Percentiles rank a stretch among this genome's conserved stretches.
Evolutionary conservation across 1,284 basidiomycete species (phyloP).

Genomic region (Moesziomyces globuligerus): DNA sequence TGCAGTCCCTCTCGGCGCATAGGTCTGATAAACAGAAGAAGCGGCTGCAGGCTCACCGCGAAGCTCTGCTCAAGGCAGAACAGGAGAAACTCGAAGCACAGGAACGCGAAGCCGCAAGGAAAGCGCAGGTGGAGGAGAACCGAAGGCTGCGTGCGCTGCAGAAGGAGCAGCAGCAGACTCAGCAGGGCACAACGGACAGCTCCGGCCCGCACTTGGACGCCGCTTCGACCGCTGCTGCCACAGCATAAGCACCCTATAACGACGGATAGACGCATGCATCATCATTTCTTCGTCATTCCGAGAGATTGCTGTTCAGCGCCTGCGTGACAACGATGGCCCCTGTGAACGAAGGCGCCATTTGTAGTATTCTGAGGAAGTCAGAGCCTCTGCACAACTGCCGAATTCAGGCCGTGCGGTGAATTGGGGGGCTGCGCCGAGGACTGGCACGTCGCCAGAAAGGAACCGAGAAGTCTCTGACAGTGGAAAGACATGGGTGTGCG

Average conservation of each 20-base stretch:
- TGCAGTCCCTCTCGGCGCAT: slow-evolving; percentile 7
- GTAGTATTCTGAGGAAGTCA: too few relatives aligned
- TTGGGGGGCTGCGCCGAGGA: too few relatives aligned
- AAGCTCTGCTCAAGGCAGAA: slow-evolving; percentile 16
- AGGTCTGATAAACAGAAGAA: slow-evolving; percentile 13
- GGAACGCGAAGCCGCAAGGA: slow-evolving; percentile 28
- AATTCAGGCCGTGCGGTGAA: too few relatives aligned
- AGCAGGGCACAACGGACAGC: slow-evolving; percentile 11
- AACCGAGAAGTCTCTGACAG: too few relatives aligned
- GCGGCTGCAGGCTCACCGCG: slow-evolving; percentile 11
- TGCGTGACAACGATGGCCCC: too few relatives aligned
- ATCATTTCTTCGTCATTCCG: too few relatives aligned
- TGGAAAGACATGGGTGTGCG: not conserved
- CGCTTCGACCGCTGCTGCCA: slow-evolving; percentile 17
- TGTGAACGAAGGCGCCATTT: too few relatives aligned
- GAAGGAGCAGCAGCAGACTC: slow-evolving; percentile 24
- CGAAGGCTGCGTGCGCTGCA: slow-evolving; percentile 28
- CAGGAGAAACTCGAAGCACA: slow-evolving; percentile 24
- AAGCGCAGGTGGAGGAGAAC: slow-evolving; percentile 28
- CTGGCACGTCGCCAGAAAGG: too few relatives aligned
- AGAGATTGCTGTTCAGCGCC: too few relatives aligned
- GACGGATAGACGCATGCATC: too few relatives aligned
- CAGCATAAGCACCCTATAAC: slow-evolving; percentile 12
- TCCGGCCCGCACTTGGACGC: slow-evolving; percentile 14
- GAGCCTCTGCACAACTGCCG: too few relatives aligned